These are phyloP conservation scores for Ogataea neopini DNA, from an alignment of 805 yeast genomes.

Conservation along the genomic window DNA sequence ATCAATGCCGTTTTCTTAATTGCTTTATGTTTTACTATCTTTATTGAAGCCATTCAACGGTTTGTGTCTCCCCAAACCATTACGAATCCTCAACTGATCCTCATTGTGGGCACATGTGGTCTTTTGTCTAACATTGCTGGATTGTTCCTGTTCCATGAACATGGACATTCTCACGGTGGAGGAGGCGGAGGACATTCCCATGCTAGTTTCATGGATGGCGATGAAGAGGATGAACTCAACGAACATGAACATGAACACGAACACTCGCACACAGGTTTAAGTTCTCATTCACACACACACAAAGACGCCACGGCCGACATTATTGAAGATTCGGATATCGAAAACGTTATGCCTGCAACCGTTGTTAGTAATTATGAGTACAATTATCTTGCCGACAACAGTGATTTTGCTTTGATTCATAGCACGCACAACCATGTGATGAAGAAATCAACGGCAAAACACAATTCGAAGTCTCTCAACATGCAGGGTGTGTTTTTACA, in stretches of 20 bases:
- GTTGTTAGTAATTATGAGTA: conserved; percentile 23
- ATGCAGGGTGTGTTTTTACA: conserved; percentile 97
- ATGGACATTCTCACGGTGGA: conserved; percentile 57
- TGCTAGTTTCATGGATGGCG: conserved; percentile 9
- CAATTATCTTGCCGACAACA: conserved; percentile 10
- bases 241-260: conserved; percentile 10
- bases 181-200: conserved; percentile 39
- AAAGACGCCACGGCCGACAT: conserved; percentile 9
- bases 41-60: conserved; percentile 91
- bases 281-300: conserved; percentile 24
- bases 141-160: conserved; percentile 84
- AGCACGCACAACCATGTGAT: conserved; percentile 27
- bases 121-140: conserved; percentile 82
- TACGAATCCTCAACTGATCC: conserved; percentile 77
- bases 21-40: conserved; percentile 89
- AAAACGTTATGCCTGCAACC: conserved; percentile 30
- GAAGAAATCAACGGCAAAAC: conserved; percentile 18
- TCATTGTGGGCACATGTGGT: conserved; percentile 83
- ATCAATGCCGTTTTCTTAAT: conserved; percentile 90
- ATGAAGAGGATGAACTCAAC: conserved; percentile 19
- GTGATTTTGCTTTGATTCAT: conserved; percentile 21
- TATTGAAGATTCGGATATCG: conserved; percentile 28
- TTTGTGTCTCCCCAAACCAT: conserved; percentile 78
- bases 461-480: conserved; percentile 67
- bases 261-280: conserved; percentile 8